Base-by-base conservation (phyloP, 305 asterid genomes). In the Euphrasia arctica region DNA sequence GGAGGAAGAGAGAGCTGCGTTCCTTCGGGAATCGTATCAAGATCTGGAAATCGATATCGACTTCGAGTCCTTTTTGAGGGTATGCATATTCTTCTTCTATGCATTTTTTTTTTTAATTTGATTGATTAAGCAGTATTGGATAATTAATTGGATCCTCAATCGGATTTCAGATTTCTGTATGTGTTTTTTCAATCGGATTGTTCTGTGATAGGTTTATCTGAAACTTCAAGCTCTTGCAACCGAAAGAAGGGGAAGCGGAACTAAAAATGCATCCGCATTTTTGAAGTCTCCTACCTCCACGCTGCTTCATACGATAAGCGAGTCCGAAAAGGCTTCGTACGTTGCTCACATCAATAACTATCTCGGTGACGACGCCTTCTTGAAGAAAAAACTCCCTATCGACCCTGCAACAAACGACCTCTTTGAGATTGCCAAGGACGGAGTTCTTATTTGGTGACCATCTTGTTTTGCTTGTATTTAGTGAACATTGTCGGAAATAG, bases 11-110 rank as follows among this genome's bases (percentile, higher is more conserved):
- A 81, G 90, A 85, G 81, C 88, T 57, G 83, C 79, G 48, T 82
- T 84, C 78, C 81, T 93, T 59, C 84, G 76, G 74, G 95, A 84
- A 72, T 77, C 87, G 67, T 80, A 84, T 72, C 82, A 83, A 78
- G 73, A 78, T 74, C 68, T 86, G 87, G 95, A 85, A 2, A 72
- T 71, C 13, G 95, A 83, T 31, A 95, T 88, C 58, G 97, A 90
- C 86, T 90, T 93, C 61, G 97, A 93, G 61, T 95, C 90, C 41
- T 90, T 90, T 71, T 81, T 93, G 72, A 86, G 90, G 92, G 99
- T 93, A 83, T 78, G 18, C 0, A 5, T 13, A 29, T 10, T 58
- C 5, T 31, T 29, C 41, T 31, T 58, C 18, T 54, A 28, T 71
- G 27, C 43, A 64, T 54, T 50, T n/a, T 18, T 27, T 27, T 68